Base-by-base conservation (phyloP, 2,329 filamentous ascomycete genomes). In the Bipolaris cookei region DNA sequence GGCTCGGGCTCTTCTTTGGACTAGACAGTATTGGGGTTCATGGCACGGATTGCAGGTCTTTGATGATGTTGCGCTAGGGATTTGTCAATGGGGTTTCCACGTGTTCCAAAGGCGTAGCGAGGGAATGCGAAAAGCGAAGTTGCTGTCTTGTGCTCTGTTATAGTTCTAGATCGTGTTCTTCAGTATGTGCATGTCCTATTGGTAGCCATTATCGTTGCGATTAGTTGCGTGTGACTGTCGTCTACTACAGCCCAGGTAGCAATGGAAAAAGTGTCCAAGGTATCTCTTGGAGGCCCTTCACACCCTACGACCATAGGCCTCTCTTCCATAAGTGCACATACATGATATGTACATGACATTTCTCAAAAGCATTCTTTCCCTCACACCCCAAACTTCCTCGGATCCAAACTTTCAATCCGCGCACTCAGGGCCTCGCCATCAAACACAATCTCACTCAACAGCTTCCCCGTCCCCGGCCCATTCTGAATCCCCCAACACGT, bases 401-500 rank as follows among this genome's bases (percentile, higher is more conserved):
- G 77, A 70, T 79, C 76, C 73, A 81, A 65, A 53, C 71, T 74
- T 57, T 61, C 63, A 21, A 81, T 66, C 61, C 76, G 71, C 56
- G 76, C 80, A 72, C 76, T 81, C 76, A 61, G 77, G 10, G 73
- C 70, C 63, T 63, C 62, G 0, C 79, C 79, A 21, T 81, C 79
- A 71, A 77, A 81, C 32, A 81, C 77, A 62, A 81, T 70, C 69
- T 82, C 80, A 63, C 70, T 75, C 48, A 82, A 68, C 64, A 80
- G 56, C 64, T 78, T 80, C 1, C 78, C 79, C 34, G 94, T 98
- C 1, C 84, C 95, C 1, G 94, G 93, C 0, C 88, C 92, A 78
- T 99, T 98, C 79, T 98, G 94, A 20, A 99, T 97, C 0, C 95
- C 95, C 95, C 95, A 99, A 79, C 94, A 98, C 1, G 92, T 97